Evolutionary conservation across 2,329 filamentous ascomycete species (phyloP).

Genomic region (Zopfia rhizophila): DNA sequence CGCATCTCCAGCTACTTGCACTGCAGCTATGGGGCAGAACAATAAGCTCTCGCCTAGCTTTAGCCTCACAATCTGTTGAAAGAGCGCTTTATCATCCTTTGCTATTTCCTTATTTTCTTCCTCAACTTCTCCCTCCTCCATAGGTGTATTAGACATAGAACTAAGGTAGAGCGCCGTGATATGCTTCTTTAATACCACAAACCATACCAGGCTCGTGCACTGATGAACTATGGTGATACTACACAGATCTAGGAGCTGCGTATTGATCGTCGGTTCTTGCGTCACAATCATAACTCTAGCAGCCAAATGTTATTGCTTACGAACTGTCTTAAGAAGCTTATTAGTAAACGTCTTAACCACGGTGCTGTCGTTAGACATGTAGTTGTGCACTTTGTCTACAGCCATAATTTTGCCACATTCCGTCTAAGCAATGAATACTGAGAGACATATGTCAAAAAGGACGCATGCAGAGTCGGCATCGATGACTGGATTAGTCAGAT

Average conservation of each 20-base stretch:
- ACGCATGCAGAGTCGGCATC: constrained; percentile 73
- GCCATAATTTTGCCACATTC: constrained; percentile 66
- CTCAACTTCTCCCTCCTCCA: no score
- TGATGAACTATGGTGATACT: constrained; percentile 74
- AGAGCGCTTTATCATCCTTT: constrained; percentile 39
- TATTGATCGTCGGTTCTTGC: constrained; percentile 76
- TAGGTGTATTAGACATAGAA: no score
- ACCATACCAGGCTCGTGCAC: constrained; percentile 73
- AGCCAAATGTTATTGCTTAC: constrained; percentile 74
- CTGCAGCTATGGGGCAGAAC: constrained; percentile 57
- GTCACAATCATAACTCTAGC: constrained; percentile 75
- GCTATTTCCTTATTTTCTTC: constrained; percentile 21
- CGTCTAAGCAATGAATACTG: constrained; percentile 64
- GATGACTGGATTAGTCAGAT: constrained; percentile 76
- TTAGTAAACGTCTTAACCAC: constrained; percentile 66
- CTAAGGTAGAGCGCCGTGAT: constrained; percentile 55
- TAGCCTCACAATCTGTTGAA: constrained; percentile 56
- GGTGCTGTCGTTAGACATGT: constrained; percentile 66
- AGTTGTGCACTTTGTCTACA: constrained; percentile 80
- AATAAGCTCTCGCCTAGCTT: constrained; percentile 58
- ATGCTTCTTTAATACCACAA: constrained; percentile 54
- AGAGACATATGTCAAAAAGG: constrained; percentile 75
- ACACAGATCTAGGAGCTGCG: constrained; percentile 73
- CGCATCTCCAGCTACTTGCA: constrained; percentile 26
- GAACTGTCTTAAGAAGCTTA: constrained; percentile 68